Percentiles rank a stretch among this genome's conserved stretches.
These are phyloP conservation scores for Monosporascus sp. DNA, from an alignment of 2,329 filamentous ascomycete genomes.

Conservation along the genomic window DNA sequence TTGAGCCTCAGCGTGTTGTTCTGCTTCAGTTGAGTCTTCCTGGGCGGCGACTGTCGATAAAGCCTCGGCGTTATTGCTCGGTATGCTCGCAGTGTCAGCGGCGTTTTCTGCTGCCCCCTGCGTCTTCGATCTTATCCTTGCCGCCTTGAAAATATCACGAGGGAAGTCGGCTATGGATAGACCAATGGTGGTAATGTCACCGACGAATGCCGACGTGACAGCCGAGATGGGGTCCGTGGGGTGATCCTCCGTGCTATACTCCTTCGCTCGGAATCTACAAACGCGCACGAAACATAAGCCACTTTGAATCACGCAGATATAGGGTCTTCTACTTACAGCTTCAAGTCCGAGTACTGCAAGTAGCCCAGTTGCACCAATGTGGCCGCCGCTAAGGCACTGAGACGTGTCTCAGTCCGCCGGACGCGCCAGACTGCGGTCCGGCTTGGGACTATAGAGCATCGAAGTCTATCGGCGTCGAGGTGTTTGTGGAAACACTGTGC, in stretches of 20 bases:
- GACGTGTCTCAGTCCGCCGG: conserved; percentile 56
- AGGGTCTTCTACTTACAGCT: conserved; percentile 49
- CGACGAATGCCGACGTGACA: conserved; percentile 70
- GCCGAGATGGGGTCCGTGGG: conserved; percentile 76
- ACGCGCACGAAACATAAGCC: conserved; percentile 5
- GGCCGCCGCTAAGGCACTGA: conserved; percentile 69
- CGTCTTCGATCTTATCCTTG: conserved; percentile 9
- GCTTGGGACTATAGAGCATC: conserved; percentile 64
- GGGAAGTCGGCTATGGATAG: conserved; percentile 77
- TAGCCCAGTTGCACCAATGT: conserved; percentile 60
- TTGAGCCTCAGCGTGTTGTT: not conserved
- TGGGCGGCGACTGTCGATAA: not conserved
- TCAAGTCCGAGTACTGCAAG: conserved; percentile 64
- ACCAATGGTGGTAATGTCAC: conserved; percentile 73
- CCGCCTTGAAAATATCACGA: conserved; percentile 46
- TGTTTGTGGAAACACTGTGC: conserved; percentile 67
- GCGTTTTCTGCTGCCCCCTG: conserved; percentile 15
- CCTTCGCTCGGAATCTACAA: conserved; percentile 43
- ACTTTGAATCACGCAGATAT: not conserved
- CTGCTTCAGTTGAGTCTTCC: not conserved
- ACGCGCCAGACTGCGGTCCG: conserved; percentile 71
- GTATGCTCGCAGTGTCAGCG: not conserved
- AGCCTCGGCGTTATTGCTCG: not conserved
- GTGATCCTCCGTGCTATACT: conserved; percentile 74
- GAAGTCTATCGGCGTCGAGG: conserved; percentile 58